A percentile compares a stretch with the other conserved stretches of the same genome.
These are phyloP conservation scores for Boehmeria nivea DNA, from an alignment of 306 rosid genomes.

Conservation along the genomic window DNA sequence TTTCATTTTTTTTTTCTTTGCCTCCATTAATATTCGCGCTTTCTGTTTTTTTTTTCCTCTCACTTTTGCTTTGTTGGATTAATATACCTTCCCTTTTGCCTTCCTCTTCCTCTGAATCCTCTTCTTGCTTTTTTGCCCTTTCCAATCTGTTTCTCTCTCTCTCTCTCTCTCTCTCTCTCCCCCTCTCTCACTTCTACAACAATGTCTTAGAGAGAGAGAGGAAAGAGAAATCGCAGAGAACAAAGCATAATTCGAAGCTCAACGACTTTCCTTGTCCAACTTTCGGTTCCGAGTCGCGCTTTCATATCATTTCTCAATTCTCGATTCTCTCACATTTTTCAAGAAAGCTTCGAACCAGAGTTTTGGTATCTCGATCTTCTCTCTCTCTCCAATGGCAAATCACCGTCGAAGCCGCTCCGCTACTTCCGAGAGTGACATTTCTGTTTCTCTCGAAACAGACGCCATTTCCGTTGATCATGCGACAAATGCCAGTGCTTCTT, in stretches of 20 bases:
- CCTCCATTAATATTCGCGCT: background rate
- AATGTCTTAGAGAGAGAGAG: background rate
- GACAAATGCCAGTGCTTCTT: conserved; percentile 2
- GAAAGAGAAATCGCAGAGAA: background rate
- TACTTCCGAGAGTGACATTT: conserved; percentile 9
- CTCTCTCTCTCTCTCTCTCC: no score
- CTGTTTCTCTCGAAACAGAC: conserved; percentile 4
- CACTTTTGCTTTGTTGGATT: conserved; percentile 9
- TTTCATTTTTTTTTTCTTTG: no score
- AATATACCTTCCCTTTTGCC: background rate
- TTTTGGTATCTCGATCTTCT: background rate
- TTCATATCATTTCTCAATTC: no score
- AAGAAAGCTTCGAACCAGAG: background rate
- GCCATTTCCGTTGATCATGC: background rate
- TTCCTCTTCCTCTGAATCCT: background rate
- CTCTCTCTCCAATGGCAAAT: background rate
- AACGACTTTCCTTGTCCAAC: no score
- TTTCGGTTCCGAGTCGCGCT: background rate
- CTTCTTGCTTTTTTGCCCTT: background rate
- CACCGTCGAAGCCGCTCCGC: conserved; percentile 7
- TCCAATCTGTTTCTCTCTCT: conserved; percentile 1
- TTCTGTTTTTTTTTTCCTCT: background rate
- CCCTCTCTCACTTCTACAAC: background rate
- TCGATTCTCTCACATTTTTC: no score
- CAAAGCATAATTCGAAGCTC: background rate